phyloP scores from a whole-genome alignment of 2,329 filamentous ascomycete genomes.

The Magnaporthiopsis poae region DNA sequence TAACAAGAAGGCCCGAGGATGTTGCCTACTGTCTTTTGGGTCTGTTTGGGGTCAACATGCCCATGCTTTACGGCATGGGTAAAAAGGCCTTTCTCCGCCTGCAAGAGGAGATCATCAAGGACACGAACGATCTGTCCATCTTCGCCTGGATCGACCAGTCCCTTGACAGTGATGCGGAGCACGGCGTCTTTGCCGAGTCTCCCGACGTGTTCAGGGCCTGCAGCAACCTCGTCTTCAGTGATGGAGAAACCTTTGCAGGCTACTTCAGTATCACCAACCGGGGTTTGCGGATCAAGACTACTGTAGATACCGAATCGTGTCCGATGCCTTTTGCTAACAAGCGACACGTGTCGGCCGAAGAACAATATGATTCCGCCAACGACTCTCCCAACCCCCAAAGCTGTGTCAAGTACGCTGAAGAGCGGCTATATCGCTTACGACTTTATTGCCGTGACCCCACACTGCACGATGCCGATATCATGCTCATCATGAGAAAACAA shows the following conservation, averaged over 20 bases:
- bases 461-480: too few relatives aligned
- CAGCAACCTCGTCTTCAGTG: not conserved
- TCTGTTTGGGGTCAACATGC: constrained; percentile 19
- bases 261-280: not conserved
- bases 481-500: too few relatives aligned
- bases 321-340: not conserved
- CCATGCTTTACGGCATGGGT: constrained; percentile 18
- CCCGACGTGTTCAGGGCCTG: not conserved
- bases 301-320: not conserved
- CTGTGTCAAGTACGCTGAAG: too few relatives aligned
- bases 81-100: constrained; percentile 14
- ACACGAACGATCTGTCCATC: not conserved
- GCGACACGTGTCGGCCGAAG: not conserved
- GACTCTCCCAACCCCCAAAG: too few relatives aligned
- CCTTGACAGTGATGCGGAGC: not conserved
- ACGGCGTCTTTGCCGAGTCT: not conserved
- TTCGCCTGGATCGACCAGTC: not conserved
- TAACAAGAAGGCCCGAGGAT: constrained; percentile 15
- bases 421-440: too few relatives aligned
- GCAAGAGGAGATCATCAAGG: constrained; percentile 14
- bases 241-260: not conserved
- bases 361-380: not conserved
- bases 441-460: too few relatives aligned
- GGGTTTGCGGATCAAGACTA: not conserved
- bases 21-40: constrained; percentile 18